phyloP scores from a whole-genome alignment of 1,284 basidiomycete species.

The Malassezia furfur region DNA sequence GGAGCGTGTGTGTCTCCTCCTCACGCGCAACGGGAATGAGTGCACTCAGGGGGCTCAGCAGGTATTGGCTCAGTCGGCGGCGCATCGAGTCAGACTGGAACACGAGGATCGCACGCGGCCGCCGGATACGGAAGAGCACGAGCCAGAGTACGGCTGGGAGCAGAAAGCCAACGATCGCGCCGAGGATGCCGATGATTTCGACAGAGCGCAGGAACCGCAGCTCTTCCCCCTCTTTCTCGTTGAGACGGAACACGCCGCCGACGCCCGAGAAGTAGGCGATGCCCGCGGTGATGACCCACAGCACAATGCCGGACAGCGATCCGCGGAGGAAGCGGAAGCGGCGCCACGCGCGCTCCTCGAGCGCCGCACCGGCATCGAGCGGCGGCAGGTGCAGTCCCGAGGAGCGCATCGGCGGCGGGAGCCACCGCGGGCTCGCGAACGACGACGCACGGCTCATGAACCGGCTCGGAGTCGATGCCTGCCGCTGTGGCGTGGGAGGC shows the following conservation, averaged over 20 bases:
- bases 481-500: slow-evolving; percentile 1
- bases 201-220: slow-evolving; percentile 33
- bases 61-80: slow-evolving; percentile 20
- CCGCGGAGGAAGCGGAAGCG: slow-evolving; percentile 18
- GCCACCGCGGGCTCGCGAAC: not conserved
- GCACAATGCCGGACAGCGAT: slow-evolving; percentile 29
- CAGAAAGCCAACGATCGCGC: slow-evolving; percentile 39
- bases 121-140: slow-evolving; percentile 36
- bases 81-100: slow-evolving; percentile 29
- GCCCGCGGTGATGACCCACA: slow-evolving; percentile 34
- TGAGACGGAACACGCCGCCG: slow-evolving; percentile 31
- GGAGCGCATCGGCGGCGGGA: not conserved
- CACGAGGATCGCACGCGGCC: slow-evolving; percentile 37
- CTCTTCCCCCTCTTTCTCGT: slow-evolving; percentile 36
- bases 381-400: not conserved
- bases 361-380: not conserved
- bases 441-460: slow-evolving; percentile 2
- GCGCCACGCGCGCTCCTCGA: not conserved
- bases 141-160: slow-evolving; percentile 44
- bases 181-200: slow-evolving; percentile 37
- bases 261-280: slow-evolving; percentile 38
- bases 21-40: not conserved
- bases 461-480: slow-evolving; percentile 5
- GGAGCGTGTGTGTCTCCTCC: slow-evolving; percentile 17
- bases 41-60: slow-evolving; percentile 20